Percentiles rank a stretch among this genome's conserved stretches.
Conservation (phyloP, 2,329 filamentous ascomycete genomes). For the Metarhizium rileyi region DNA sequence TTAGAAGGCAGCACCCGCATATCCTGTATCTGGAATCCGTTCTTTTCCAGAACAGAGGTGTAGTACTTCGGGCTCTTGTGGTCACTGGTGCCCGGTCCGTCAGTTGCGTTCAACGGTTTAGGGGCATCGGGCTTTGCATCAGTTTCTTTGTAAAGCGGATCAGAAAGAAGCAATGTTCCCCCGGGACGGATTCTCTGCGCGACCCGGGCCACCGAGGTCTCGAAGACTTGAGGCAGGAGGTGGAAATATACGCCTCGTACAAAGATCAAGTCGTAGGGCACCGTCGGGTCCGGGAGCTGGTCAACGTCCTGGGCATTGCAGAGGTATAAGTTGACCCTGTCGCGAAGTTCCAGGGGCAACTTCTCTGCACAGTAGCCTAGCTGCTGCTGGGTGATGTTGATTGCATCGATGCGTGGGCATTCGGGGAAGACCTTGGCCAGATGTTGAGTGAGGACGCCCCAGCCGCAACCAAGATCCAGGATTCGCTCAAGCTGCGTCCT, state of each 20-base stretch:
- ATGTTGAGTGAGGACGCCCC: slow-evolving; percentile 3
- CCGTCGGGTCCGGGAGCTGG: background rate
- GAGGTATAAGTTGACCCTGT: background rate
- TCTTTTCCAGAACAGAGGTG: background rate
- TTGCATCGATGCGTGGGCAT: slow-evolving; percentile 5
- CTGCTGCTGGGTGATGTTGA: slow-evolving; percentile 5
- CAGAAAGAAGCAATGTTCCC: slow-evolving; percentile 2
- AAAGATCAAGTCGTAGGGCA: slow-evolving; percentile 2
- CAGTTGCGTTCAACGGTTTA: background rate
- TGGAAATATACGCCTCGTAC: slow-evolving; percentile 1
- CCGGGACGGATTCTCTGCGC: slow-evolving; percentile 2
- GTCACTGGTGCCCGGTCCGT: background rate
- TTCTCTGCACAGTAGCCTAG: slow-evolving; percentile 3
- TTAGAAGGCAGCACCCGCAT: slow-evolving; percentile 5
- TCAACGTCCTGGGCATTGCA: slow-evolving; percentile 2
- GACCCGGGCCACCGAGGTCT: slow-evolving; percentile 4
- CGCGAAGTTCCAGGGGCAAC: background rate
- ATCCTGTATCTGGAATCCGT: slow-evolving; percentile 4
- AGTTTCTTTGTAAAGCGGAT: slow-evolving; percentile 1
- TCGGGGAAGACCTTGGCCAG: slow-evolving; percentile 3
- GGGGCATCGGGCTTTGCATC: background rate
- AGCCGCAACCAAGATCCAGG: slow-evolving; percentile 6
- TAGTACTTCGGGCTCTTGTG: slow-evolving; percentile 4
- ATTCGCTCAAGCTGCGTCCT: background rate
- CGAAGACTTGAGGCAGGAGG: slow-evolving; percentile 2